Base-by-base conservation (phyloP, 371 early-diverging fungal genomes). In the Chytridiales sp. region DNA sequence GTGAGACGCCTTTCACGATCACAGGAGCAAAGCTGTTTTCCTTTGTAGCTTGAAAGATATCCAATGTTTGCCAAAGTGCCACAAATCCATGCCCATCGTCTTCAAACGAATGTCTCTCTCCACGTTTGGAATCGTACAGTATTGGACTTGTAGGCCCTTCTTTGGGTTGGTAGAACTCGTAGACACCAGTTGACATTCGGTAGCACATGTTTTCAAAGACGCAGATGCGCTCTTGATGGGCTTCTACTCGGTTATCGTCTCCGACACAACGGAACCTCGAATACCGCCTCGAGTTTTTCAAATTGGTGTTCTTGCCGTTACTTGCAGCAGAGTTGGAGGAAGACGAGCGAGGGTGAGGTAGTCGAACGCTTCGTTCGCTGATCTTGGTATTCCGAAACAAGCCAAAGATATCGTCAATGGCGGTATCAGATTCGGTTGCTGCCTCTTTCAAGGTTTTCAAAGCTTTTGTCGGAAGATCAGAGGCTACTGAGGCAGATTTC, bases 141-240 rank as follows among this genome's bases (percentile, higher is more conserved):
- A 64, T 34, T 5, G 53, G 38, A 27, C 46, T 47, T 26, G 32
- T 9, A 8, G 34, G 32, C 2, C 5, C 11, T 4, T 29, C 30
- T 4, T 21, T n/a, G 11, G 48, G 32, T 15, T 19, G 24, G 41
- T 34, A 35, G 22, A 53, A 61, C 2, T 42, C 9, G 40, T 42
- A 47, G 3, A 9, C 21, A 29, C 27, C n/a, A 13, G 11, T 17
- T 17, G 47, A 11, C 46, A 57, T n/a, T n/a, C 58, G 32, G 38
- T 61, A 61, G 52, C 67, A 66, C 13, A 66, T 48, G 52, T 66
- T 55, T 38, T 66, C 62, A 52, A 66, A 66, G 4, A 49, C 26
- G 49, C 67, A 66, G 1, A 52, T 35, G 4, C 67, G 40, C 22
- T 66, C 62, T 17, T 31, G 8, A 24, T 62, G 40, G 3, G 52